Percentiles rank a stretch among this genome's conserved stretches.
phyloP scores from a whole-genome alignment of 1,139 yeast genomes.

The Sugiyamaella pinicola region DNA sequence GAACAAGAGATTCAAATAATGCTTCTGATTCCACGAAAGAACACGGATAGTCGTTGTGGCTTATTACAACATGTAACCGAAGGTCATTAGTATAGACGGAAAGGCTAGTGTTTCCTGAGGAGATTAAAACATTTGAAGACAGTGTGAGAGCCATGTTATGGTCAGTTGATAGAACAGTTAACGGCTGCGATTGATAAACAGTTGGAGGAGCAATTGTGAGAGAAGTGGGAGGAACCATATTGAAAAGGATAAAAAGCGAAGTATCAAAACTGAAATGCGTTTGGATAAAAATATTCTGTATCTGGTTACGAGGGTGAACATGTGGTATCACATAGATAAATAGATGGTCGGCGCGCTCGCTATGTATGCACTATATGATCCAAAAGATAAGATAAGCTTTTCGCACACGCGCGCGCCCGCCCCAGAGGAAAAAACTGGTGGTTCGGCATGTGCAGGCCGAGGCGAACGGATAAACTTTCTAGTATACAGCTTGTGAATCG shows the following conservation, averaged over 20 bases:
- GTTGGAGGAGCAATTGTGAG: not conserved
- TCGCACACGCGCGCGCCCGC: not conserved
- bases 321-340: not conserved
- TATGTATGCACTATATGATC: not conserved
- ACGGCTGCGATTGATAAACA: slow-evolving; percentile 5
- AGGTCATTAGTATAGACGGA: slow-evolving; percentile 4
- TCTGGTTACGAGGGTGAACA: not conserved
- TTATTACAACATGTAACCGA: not conserved
- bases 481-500: too few species aligned
- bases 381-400: slow-evolving; percentile 14
- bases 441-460: not conserved
- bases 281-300: too few species aligned
- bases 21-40: slow-evolving; percentile 3
- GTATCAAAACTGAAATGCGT: not conserved
- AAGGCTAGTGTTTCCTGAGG: slow-evolving; percentile 5
- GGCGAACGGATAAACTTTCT: too few species aligned
- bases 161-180: slow-evolving; percentile 2
- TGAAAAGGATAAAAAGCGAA: not conserved
- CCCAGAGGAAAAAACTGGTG: not conserved
- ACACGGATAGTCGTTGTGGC: slow-evolving; percentile 6
- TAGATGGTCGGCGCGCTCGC: not conserved
- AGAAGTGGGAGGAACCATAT: not conserved
- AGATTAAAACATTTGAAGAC: slow-evolving; percentile 1
- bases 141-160: slow-evolving; percentile 5
- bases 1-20: slow-evolving; percentile 2